These are phyloP conservation scores for Macadamia integrifolia DNA, from an alignment of 164 flowering plant genomes.

Conservation along the genomic window DNA sequence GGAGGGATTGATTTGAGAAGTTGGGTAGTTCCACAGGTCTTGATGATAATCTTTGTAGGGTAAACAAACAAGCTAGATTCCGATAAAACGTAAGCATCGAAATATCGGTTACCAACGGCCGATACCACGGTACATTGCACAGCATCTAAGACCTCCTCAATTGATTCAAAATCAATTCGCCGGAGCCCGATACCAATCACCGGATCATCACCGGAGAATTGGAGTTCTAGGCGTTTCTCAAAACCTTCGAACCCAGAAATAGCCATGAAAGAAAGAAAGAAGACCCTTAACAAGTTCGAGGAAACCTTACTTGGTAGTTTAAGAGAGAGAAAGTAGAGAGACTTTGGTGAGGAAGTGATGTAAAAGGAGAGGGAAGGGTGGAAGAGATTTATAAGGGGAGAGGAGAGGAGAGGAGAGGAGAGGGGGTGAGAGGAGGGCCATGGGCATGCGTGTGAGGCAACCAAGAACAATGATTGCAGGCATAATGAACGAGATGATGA, in stretches of 20 bases:
- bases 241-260: slow-evolving; percentile 80
- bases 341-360: not conserved
- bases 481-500: slow-evolving; percentile 49
- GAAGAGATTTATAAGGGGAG: not conserved
- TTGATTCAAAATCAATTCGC: slow-evolving; percentile 23
- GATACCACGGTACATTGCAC: slow-evolving; percentile 85
- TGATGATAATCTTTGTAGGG: slow-evolving; percentile 74
- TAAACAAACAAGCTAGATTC: slow-evolving; percentile 79
- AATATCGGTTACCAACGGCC: slow-evolving; percentile 48
- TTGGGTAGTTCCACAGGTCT: slow-evolving; percentile 89
- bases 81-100: slow-evolving; percentile 76
- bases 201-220: slow-evolving; percentile 66
- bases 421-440: slow-evolving; percentile 13
- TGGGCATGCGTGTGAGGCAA: slow-evolving; percentile 73
- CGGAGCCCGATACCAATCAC: slow-evolving; percentile 40
- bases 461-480: slow-evolving; percentile 66
- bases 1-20: slow-evolving; percentile 69
- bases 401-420: slow-evolving; percentile 15
- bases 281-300: no score
- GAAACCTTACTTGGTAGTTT: no score
- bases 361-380: not conserved
- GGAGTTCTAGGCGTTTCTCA: slow-evolving; percentile 84
- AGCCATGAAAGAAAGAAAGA: slow-evolving; percentile 43
- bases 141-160: slow-evolving; percentile 41
- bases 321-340: slow-evolving; percentile 1